These are phyloP conservation scores for Phytophthora citrophthora DNA, from an alignment of 352 stramenopile genomes.

Conservation along the genomic window DNA sequence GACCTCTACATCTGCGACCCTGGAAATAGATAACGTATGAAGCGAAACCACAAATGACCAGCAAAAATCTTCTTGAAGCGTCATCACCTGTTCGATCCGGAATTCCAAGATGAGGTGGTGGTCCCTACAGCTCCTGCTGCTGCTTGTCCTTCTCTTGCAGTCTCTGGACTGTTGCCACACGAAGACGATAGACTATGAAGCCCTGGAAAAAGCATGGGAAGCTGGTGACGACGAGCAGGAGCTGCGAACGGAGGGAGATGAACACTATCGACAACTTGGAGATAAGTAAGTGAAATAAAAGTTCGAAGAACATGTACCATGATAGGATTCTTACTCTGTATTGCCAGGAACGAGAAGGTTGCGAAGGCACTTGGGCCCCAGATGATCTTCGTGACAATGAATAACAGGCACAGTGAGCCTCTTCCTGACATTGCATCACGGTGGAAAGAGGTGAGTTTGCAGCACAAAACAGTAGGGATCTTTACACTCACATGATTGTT, in stretches of 20 bases:
- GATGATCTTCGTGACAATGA: slow-evolving; percentile 83
- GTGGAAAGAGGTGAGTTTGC: slow-evolving; percentile 70
- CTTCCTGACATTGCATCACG: slow-evolving; percentile 55
- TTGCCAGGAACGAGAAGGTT: slow-evolving; percentile 40
- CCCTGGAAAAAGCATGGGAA: slow-evolving; percentile 73
- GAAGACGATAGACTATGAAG: slow-evolving; percentile 65
- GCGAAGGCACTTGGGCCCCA: slow-evolving; percentile 68
- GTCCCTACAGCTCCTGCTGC: background rate
- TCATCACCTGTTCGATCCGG: background rate
- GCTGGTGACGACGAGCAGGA: slow-evolving; percentile 53
- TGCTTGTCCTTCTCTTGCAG: slow-evolving; percentile 13
- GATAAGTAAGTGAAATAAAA: slow-evolving; percentile 37
- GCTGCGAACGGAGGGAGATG: slow-evolving; percentile 50
- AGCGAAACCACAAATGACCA: slow-evolving; percentile 9
- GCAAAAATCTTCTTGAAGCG: slow-evolving; percentile 25
- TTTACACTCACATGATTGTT: slow-evolving; percentile 3
- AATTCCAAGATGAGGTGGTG: slow-evolving; percentile 5
- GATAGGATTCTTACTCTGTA: slow-evolving; percentile 1
- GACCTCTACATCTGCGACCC: background rate
- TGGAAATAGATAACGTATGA: slow-evolving; percentile 16
- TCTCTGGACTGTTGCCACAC: background rate
- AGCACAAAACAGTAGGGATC: background rate
- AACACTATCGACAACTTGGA: slow-evolving; percentile 56
- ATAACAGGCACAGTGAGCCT: slow-evolving; percentile 21
- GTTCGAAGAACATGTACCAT: background rate